These are phyloP conservation scores for Rhizophora apiculata DNA, from an alignment of 345 rosid species.

Conservation along the genomic window DNA sequence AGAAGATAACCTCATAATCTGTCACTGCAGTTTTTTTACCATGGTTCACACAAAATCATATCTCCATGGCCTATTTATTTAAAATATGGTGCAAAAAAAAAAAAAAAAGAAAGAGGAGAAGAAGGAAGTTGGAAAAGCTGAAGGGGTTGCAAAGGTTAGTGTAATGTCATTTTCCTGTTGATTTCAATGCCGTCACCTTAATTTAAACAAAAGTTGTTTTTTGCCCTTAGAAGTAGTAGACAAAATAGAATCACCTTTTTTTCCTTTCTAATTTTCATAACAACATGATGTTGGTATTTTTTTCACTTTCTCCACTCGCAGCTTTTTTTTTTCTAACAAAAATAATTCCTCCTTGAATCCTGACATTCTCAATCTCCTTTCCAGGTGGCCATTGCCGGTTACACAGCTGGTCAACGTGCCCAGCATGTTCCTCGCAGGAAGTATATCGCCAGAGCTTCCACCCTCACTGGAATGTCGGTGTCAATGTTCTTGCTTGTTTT, in stretches of 20 bases:
- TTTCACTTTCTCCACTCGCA: no score
- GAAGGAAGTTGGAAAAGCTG: no score
- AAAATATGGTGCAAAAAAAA: no score
- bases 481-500: slow-evolving; percentile 68
- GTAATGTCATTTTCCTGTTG: no score
- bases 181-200: no score
- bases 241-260: no score
- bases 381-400: slow-evolving; percentile 79
- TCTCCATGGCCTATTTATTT: neutral
- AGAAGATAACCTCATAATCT: neutral
- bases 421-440: slow-evolving; percentile 77
- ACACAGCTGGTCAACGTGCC: slow-evolving; percentile 83
- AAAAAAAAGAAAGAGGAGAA: accelerated
- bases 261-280: no score
- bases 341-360: neutral
- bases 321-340: neutral
- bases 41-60: neutral
- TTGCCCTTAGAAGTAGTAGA: no score
- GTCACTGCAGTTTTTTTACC: neutral
- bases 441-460: slow-evolving; percentile 68
- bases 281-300: no score
- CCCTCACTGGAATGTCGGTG: slow-evolving; percentile 61
- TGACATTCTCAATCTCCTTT: neutral
- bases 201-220: no score
- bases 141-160: no score